phyloP scores from a whole-genome alignment of 1,284 basidiomycete genomes.

The Irpex sp. region DNA sequence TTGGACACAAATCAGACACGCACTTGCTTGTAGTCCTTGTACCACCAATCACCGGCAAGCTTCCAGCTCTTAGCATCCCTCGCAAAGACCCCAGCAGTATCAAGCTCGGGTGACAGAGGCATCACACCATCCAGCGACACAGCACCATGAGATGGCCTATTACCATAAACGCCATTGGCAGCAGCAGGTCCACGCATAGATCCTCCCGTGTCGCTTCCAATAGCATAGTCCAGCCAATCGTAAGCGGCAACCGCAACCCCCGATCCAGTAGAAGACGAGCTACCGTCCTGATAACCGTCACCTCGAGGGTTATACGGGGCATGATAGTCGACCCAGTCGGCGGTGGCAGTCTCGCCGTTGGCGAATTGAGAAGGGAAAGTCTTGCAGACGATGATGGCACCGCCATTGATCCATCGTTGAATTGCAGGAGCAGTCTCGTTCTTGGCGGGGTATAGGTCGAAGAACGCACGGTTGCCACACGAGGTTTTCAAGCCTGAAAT shows the following conservation, averaged over 20 bases:
- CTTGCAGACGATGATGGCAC: conserved; percentile 50
- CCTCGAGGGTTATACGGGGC: conserved; percentile 53
- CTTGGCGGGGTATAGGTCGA: conserved; percentile 28
- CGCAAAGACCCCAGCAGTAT: conserved; percentile 29
- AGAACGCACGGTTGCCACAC: conserved; percentile 31
- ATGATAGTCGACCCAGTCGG: conserved; percentile 47
- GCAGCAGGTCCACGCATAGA: conserved; percentile 39
- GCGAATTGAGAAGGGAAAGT: conserved; percentile 56
- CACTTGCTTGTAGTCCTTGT: conserved; percentile 26
- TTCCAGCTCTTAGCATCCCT: conserved; percentile 28
- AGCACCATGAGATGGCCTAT: conserved; percentile 34
- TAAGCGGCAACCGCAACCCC: conserved; percentile 38
- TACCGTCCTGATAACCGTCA: conserved; percentile 47
- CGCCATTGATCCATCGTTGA: conserved; percentile 41
- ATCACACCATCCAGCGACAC: conserved; percentile 35
- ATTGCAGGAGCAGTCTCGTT: conserved; percentile 39
- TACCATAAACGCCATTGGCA: conserved; percentile 36
- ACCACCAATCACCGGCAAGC: conserved; percentile 28
- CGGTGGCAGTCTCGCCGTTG: conserved; percentile 50
- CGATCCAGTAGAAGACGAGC: conserved; percentile 37
- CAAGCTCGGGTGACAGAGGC: conserved; percentile 33
- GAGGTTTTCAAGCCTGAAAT: conserved; percentile 26
- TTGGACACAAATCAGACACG: neutral
- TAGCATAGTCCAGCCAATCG: conserved; percentile 36
- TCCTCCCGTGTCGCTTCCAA: conserved; percentile 40